Base-by-base conservation (phyloP, 768 basidiomycete species). In the Mycena sanguinolenta region DNA sequence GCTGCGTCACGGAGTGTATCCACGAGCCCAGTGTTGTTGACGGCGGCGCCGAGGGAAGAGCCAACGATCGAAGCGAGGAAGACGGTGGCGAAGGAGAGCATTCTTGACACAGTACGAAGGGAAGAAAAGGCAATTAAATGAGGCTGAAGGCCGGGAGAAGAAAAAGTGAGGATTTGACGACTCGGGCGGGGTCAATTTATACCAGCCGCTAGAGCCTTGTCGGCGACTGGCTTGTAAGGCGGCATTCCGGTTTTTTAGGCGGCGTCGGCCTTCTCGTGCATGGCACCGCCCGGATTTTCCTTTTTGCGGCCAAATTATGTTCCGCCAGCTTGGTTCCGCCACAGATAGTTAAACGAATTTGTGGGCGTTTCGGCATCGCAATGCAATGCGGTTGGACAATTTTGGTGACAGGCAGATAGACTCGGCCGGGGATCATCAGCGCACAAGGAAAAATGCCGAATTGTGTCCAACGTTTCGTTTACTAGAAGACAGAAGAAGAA, bases 81-180 rank as follows among this genome's bases (percentile, higher is more conserved):
- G 67, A 62, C 44, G 42, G 67, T 42, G 38, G 44, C 55, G 59
- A 68, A 62, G n/a, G 66, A 67, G 52, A 68, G 52, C 67, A 68
- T 68, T 53, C 59, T 30, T 50, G 52, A 23, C 13, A 49, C 27
- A 32, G 32, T 59, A 68, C n/a, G n/a, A 57, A 62, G 16, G n/a
- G 58, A 42, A 53, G 27, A 54, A 67, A 30, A 36, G 38, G 23
- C 34, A 63, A 28, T 21, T 55, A 21, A 32, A 65, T 46, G 30
- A 53, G 34, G 32, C 49, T 59, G 4, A 30, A 6, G n/a, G 38
- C 36, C 21, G 46, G 9, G 36, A 53, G 46, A 38, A 21, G 32
- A 58, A 67, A 38, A 58, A 58, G 50, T 46, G 21, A 46, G 25
- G 19, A 2, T 27, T 14, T 10, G 6, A 17, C 14, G 23, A 8